Percentiles rank a stretch among this genome's conserved stretches.
These are phyloP conservation scores for Turnera subulata DNA, from an alignment of 345 rosid species.

Conservation along the genomic window DNA sequence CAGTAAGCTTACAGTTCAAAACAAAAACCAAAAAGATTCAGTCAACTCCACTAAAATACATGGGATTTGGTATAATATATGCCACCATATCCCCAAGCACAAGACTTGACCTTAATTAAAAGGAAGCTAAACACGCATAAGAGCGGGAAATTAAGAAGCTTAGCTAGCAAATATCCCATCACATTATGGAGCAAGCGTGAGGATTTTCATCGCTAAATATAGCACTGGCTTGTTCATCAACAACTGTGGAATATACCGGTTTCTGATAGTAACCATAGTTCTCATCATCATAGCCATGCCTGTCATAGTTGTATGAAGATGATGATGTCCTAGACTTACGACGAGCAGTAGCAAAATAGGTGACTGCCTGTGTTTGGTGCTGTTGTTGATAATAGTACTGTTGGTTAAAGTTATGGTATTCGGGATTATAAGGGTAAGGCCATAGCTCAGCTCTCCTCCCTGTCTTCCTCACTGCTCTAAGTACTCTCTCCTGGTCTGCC, in stretches of 20 bases:
- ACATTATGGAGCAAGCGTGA: slow-evolving; percentile 68
- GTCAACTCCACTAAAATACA: too few species aligned
- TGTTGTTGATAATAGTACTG: slow-evolving; percentile 13
- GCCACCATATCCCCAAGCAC: too few species aligned
- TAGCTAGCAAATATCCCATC: too few species aligned
- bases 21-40: too few species aligned
- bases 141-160: too few species aligned
- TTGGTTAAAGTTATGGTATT: slow-evolving; percentile 33
- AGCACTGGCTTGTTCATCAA: slow-evolving; percentile 36
- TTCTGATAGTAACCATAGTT: slow-evolving; percentile 42
- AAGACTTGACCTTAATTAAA: too few species aligned
- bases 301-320: slow-evolving; percentile 46
- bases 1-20: too few species aligned
- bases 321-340: slow-evolving; percentile 6
- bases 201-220: slow-evolving; percentile 78
- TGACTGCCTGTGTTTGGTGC: neutral
- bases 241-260: slow-evolving; percentile 30
- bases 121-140: too few species aligned
- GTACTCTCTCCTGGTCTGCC: slow-evolving; percentile 56
- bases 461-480: slow-evolving; percentile 52
- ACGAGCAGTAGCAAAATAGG: slow-evolving; percentile 5
- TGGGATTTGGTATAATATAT: too few species aligned
- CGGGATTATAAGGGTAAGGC: slow-evolving; percentile 58
- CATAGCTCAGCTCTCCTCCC: slow-evolving; percentile 62
- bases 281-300: slow-evolving; percentile 44